These are phyloP conservation scores for Chlamydomonas reinhardtii DNA, from an alignment of 163 green algal genomes.

Conservation along the genomic window DNA sequence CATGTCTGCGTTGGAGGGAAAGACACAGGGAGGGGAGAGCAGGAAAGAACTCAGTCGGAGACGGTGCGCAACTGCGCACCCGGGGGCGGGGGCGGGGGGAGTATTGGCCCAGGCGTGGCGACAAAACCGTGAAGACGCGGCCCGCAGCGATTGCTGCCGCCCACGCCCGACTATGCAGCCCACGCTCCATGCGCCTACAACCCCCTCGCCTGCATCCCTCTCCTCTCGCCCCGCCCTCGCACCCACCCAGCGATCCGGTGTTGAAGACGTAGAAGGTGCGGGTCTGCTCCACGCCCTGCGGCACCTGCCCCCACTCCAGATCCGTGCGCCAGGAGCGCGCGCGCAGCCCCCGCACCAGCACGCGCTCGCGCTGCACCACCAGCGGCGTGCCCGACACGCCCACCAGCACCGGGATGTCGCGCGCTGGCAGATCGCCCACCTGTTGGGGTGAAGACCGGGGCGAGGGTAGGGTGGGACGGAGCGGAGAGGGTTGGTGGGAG, in stretches of 20 bases:
- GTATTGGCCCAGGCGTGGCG: too few relatives aligned
- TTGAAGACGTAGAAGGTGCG: constrained; percentile 74
- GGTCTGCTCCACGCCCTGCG: constrained; percentile 43
- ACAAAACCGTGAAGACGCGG: too few relatives aligned
- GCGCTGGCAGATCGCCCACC: constrained; percentile 63
- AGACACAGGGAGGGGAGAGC: too few relatives aligned
- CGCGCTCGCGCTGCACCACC: constrained; percentile 65
- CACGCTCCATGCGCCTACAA: too few relatives aligned
- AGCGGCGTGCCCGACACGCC: constrained; percentile 74
- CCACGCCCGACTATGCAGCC: too few relatives aligned
- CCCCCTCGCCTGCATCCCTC: too few relatives aligned
- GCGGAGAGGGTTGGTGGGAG: background rate
- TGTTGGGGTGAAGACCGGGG: constrained; percentile 6
- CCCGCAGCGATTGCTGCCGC: too few relatives aligned
- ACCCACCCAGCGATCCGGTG: constrained; percentile 61
- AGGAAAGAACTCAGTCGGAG: too few relatives aligned
- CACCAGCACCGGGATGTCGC: constrained; percentile 69
- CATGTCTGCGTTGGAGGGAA: constrained; percentile 53
- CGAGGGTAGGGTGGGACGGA: background rate
- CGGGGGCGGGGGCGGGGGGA: too few relatives aligned
- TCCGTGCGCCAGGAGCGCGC: constrained; percentile 17
- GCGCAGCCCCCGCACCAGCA: constrained; percentile 59
- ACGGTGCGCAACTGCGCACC: too few relatives aligned
- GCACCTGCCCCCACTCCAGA: constrained; percentile 62
- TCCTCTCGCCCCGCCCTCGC: too few relatives aligned